A percentile compares a stretch with the other conserved stretches of the same genome.
Evolutionary conservation across 768 basidiomycete genomes (phyloP).

Genomic region (Mycena vitilis): DNA sequence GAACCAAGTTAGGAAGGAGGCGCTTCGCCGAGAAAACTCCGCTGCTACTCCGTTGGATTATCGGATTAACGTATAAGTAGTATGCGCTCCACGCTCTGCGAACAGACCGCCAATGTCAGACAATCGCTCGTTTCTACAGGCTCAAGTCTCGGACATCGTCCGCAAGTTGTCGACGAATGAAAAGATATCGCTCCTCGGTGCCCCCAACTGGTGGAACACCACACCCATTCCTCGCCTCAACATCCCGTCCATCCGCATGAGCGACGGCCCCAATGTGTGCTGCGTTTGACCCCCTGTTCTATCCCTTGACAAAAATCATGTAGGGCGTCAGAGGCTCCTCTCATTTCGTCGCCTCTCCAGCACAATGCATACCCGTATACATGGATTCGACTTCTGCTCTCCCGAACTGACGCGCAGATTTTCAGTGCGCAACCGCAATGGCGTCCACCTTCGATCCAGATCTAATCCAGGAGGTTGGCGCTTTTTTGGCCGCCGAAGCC

Average conservation of each 20-base stretch:
- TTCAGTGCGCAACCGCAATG: constrained; percentile 74
- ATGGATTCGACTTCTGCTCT: constrained; percentile 29
- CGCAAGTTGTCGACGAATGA: constrained; percentile 67
- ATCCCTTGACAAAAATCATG: neutral
- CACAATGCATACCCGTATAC: constrained; percentile 71
- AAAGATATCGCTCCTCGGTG: constrained; percentile 72
- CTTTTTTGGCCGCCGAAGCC: constrained; percentile 71
- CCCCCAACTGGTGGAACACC: constrained; percentile 81
- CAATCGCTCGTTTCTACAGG: constrained; percentile 62
- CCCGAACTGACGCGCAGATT: neutral
- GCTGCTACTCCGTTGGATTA: neutral
- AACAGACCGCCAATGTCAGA: constrained; percentile 36
- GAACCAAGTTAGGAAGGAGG: too few relatives aligned
- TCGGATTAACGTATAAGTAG: neutral
- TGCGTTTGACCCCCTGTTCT: neutral
- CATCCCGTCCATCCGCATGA: constrained; percentile 78
- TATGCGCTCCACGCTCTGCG: neutral
- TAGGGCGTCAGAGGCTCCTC: constrained; percentile 77
- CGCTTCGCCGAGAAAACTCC: neutral
- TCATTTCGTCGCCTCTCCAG: constrained; percentile 72
- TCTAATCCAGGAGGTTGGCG: constrained; percentile 64
- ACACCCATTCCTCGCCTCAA: constrained; percentile 63
- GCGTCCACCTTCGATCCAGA: constrained; percentile 77
- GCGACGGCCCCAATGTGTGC: constrained; percentile 71
- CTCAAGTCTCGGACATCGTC: constrained; percentile 64